These are phyloP conservation scores for Candida caryicola DNA, from an alignment of 805 yeast species.

Conservation along the genomic window DNA sequence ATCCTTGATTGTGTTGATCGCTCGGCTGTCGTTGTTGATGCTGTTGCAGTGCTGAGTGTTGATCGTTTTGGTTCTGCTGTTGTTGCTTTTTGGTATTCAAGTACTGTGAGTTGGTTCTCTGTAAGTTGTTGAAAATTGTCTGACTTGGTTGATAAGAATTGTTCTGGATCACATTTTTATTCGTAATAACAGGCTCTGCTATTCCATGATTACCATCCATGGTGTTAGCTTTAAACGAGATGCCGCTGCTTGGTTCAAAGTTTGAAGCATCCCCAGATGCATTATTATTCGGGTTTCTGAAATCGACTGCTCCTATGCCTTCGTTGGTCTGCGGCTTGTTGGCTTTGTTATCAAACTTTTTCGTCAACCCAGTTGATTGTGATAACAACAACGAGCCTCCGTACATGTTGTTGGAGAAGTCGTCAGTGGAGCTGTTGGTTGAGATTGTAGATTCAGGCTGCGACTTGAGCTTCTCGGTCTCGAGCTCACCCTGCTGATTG, in stretches of 20 bases:
- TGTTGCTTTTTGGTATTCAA: conserved; percentile 22
- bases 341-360: conserved; percentile 25
- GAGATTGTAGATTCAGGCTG: conserved; percentile 5
- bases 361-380: conserved; percentile 42
- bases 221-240: conserved; percentile 33
- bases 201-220: conserved; percentile 15
- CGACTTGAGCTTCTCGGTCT: conserved; percentile 1
- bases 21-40: conserved; percentile 5
- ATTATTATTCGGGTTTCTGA: conserved; percentile 7
- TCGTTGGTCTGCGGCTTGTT: conserved; percentile 8
- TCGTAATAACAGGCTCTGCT: conserved; percentile 34
- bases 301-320: conserved; percentile 1
- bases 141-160: conserved; percentile 44
- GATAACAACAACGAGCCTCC: conserved; percentile 43
- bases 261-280: conserved; percentile 6
- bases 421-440: conserved; percentile 26
- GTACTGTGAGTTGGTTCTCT: conserved; percentile 38
- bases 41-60: neutral
- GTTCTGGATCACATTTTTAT: conserved; percentile 29
- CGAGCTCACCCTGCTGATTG: conserved; percentile 1
- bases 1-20: conserved; percentile 2
- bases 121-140: conserved; percentile 40
- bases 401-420: conserved; percentile 30
- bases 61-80: neutral
- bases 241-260: conserved; percentile 26